Evolutionary conservation across 257 asterid genomes (phyloP).

Genomic region (Jasminum sambac): DNA sequence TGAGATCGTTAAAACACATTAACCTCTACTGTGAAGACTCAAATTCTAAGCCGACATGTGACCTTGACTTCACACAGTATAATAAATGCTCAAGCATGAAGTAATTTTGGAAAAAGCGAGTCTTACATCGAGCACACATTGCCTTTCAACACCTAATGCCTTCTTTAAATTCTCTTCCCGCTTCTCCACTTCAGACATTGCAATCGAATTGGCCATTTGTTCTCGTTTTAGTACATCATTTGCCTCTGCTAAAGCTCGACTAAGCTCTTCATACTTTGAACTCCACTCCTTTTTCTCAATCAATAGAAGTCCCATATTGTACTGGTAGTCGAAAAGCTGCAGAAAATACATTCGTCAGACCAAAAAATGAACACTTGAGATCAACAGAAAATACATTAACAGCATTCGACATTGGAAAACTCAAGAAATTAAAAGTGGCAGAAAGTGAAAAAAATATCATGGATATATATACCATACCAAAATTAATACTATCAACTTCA

Average conservation of each 20-base stretch:
- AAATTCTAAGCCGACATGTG: background rate
- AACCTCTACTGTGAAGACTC: conserved; percentile 2
- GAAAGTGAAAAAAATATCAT: background rate
- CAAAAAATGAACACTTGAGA: background rate
- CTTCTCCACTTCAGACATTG: conserved; percentile 79
- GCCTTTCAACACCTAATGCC: conserved; percentile 91
- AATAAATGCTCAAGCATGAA: conserved; percentile 1
- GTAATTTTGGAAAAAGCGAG: conserved; percentile 9
- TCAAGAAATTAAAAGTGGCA: background rate
- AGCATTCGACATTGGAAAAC: background rate
- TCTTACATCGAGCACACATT: conserved; percentile 84
- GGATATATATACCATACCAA: background rate
- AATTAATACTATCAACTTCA: background rate
- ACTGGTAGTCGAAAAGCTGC: conserved; percentile 94
- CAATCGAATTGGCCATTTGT: conserved; percentile 59
- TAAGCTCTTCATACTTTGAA: conserved; percentile 65
- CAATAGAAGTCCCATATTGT: conserved; percentile 91
- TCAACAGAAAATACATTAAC: background rate
- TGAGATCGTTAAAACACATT: background rate
- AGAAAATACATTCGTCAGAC: conserved; percentile 18
- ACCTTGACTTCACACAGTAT: background rate
- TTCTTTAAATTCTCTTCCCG: conserved; percentile 89
- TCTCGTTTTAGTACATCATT: conserved; percentile 65
- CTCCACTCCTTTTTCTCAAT: conserved; percentile 95
- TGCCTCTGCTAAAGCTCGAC: conserved; percentile 54